Percentiles rank a stretch among this genome's conserved stretches.
Evolutionary conservation across 129 eudicot species (phyloP).

Genomic region (Pseudognaphalium luteoalbum): DNA sequence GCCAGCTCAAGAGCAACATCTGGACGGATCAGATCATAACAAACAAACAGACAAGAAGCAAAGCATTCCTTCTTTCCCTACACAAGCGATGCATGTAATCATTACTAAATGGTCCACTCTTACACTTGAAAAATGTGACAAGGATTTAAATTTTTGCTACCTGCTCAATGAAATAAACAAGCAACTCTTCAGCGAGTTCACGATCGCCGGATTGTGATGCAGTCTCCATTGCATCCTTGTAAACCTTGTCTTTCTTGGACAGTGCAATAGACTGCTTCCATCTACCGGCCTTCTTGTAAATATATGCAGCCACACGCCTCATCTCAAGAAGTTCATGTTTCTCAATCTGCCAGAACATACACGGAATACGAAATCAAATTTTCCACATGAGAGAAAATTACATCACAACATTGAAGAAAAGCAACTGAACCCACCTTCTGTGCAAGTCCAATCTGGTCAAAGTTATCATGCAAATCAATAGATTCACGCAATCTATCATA

Average conservation of each 20-base stretch:
- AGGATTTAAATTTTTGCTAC: constrained; percentile 29
- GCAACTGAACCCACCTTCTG: constrained; percentile 66
- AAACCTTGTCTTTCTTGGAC: constrained; percentile 93
- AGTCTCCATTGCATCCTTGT: constrained; percentile 99
- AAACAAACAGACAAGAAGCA: constrained; percentile 92
- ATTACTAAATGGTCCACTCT: neutral
- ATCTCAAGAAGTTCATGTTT: constrained; percentile 98
- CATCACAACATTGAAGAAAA: neutral
- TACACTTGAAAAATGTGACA: neutral
- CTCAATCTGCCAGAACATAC: constrained; percentile 72
- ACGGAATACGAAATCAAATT: neutral
- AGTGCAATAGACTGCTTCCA: constrained; percentile 98
- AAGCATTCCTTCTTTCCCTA: constrained; percentile 99
- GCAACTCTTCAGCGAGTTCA: constrained; percentile 96
- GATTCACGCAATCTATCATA: constrained; percentile 96
- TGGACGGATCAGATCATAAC: constrained; percentile 84
- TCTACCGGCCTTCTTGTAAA: constrained; percentile 97
- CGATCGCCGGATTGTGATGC: constrained; percentile 99
- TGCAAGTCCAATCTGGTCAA: constrained; percentile 98
- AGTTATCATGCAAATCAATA: constrained; percentile 94
- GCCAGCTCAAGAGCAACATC: constrained; percentile 97
- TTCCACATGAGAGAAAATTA: neutral
- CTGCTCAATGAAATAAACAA: constrained; percentile 95
- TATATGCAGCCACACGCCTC: constrained; percentile 99
- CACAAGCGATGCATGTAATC: constrained; percentile 24